Percentiles rank a stretch among this genome's conserved stretches.
These are phyloP conservation scores for Claviceps sp. DNA, from an alignment of 2,329 filamentous ascomycete species.

Conservation along the genomic window DNA sequence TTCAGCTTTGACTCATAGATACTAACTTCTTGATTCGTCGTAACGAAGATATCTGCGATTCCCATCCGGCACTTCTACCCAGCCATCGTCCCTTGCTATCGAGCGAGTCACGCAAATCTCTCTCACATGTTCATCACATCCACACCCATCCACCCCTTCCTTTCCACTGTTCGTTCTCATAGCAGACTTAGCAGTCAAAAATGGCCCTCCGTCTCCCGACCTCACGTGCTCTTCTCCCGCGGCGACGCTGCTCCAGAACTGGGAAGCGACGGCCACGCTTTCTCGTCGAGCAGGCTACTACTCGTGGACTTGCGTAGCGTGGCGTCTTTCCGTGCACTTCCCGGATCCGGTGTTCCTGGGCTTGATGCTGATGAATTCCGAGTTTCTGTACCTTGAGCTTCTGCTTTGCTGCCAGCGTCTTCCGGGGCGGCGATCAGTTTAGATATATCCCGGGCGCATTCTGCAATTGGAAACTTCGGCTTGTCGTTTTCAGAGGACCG, in stretches of 20 bases:
- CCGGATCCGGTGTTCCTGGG: too few relatives aligned
- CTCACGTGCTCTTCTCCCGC: neutral
- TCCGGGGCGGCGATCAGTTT: neutral
- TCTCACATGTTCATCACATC: neutral
- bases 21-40: neutral
- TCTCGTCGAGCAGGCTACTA: conserved; percentile 1
- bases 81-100: neutral
- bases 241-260: neutral
- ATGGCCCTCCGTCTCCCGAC: too few relatives aligned
- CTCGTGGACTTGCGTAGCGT: neutral
- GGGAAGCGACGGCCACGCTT: conserved; percentile 3
- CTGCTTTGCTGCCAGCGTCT: neutral
- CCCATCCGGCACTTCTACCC: neutral
- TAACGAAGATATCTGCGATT: neutral
- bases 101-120: neutral
- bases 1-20: neutral
- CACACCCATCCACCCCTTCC: neutral
- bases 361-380: neutral
- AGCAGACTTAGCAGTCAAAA: too few relatives aligned
- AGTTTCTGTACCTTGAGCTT: too few relatives aligned
- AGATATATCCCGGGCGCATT: neutral
- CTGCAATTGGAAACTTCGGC: neutral
- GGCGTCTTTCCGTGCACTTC: neutral
- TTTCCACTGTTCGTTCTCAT: neutral
- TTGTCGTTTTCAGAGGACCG: neutral